Percentiles rank a stretch among this genome's conserved stretches.
These are phyloP conservation scores for Bertia moriformis DNA, from an alignment of 2,329 filamentous ascomycete species.

Conservation along the genomic window DNA sequence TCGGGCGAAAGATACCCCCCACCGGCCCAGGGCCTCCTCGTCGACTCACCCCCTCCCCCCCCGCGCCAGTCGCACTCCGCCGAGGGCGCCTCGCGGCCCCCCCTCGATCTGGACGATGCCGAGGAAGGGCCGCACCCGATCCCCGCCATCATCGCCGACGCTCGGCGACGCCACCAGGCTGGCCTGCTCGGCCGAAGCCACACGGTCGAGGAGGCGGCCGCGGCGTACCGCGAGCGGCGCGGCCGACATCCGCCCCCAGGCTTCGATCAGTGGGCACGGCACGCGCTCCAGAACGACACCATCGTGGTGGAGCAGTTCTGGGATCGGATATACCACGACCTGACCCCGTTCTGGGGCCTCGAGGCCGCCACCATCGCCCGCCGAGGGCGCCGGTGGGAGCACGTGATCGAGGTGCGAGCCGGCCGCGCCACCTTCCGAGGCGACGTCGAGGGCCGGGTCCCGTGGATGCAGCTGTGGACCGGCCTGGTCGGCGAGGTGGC, in stretches of 20 bases:
- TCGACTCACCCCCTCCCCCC: too few species aligned
- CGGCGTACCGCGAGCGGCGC: slow-evolving; percentile 36
- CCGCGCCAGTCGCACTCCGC: too few species aligned
- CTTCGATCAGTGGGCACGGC: slow-evolving; percentile 45
- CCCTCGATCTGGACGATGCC: too few species aligned
- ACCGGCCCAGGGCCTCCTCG: too few species aligned
- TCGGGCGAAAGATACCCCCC: too few species aligned
- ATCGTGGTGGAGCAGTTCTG: slow-evolving; percentile 49
- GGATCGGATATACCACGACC: slow-evolving; percentile 48
- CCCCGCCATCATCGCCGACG: slow-evolving; percentile 29
- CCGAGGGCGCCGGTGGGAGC: slow-evolving; percentile 25
- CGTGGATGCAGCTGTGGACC: slow-evolving; percentile 31
- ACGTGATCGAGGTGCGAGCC: slow-evolving; percentile 30
- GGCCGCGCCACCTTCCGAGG: slow-evolving; percentile 24
- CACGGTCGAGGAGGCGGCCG: slow-evolving; percentile 33
- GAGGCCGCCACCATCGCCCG: slow-evolving; percentile 22
- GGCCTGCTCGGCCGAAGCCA: slow-evolving; percentile 27
- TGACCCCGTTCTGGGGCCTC: slow-evolving; percentile 45
- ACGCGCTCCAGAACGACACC: slow-evolving; percentile 33
- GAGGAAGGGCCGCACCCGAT: slow-evolving; percentile 36
- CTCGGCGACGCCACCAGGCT: slow-evolving; percentile 24
- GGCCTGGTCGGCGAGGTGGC: slow-evolving; percentile 34
- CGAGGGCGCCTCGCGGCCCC: too few species aligned
- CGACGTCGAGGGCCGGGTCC: slow-evolving; percentile 21
- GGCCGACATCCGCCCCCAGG: slow-evolving; percentile 48